phyloP scores from a whole-genome alignment of 2,329 filamentous ascomycete species.

The Chaetomium sp. region DNA sequence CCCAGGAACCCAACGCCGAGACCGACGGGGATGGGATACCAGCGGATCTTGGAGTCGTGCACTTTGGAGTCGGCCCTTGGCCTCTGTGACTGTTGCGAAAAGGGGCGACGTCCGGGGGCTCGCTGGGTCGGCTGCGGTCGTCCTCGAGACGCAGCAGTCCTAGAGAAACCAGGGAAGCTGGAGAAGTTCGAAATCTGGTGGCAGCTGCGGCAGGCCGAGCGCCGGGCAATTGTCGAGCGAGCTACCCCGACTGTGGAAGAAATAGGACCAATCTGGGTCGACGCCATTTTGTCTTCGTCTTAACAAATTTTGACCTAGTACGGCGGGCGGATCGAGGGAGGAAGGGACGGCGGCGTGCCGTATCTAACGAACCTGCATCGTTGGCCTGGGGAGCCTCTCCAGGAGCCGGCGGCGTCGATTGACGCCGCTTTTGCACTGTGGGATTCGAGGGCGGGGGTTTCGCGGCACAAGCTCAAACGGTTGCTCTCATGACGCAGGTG shows the following conservation, averaged over 20 bases:
- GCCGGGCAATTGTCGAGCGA: conserved; percentile 27
- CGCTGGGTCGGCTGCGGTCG: conserved; percentile 29
- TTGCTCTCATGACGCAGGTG: conserved; percentile 33
- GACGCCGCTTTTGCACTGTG: conserved; percentile 14
- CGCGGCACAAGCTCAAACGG: conserved; percentile 28
- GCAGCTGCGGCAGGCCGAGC: conserved; percentile 25
- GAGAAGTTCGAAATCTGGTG: conserved; percentile 19
- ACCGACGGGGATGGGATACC: conserved; percentile 88
- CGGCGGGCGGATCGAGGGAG: neutral
- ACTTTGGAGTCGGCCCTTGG: conserved; percentile 56
- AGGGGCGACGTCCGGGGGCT: conserved; percentile 39
- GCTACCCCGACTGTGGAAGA: conserved; percentile 31
- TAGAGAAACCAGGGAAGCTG: neutral
- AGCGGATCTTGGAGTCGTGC: conserved; percentile 66
- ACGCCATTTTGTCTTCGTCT: conserved; percentile 29
- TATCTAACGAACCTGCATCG: conserved; percentile 32
- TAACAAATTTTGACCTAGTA: conserved; percentile 23
- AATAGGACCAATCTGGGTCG: conserved; percentile 29
- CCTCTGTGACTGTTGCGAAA: conserved; percentile 50
- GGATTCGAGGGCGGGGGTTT: conserved; percentile 13
- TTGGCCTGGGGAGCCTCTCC: conserved; percentile 23
- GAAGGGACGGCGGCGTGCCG: conserved; percentile 6
- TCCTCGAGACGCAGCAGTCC: conserved; percentile 18
- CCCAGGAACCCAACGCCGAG: conserved; percentile 85
- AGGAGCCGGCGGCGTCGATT: conserved; percentile 21